These are phyloP conservation scores for Melampsora larici-populina DNA, from an alignment of 1,284 basidiomycete genomes.

Conservation along the genomic window DNA sequence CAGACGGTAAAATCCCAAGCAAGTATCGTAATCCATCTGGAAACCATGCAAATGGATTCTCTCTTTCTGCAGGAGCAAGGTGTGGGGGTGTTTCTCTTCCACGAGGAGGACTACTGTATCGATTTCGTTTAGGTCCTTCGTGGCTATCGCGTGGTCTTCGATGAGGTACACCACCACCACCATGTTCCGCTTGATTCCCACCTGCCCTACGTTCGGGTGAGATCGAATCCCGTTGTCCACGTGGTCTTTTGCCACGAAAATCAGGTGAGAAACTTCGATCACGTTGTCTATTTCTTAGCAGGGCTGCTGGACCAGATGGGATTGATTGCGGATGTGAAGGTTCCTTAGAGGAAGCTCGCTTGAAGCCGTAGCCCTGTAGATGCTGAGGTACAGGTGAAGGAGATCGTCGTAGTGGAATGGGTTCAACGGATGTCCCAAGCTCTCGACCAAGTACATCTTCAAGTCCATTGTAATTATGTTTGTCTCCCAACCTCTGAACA, in stretches of 20 bases:
- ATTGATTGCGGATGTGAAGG: neutral
- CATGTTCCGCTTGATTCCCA: neutral
- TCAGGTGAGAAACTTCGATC: slow-evolving; percentile 42
- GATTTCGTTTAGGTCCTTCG: slow-evolving; percentile 34
- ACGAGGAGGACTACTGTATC: slow-evolving; percentile 23
- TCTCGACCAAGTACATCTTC: slow-evolving; percentile 38
- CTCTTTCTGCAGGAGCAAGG: neutral
- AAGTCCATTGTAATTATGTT: slow-evolving; percentile 32
- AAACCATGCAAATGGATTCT: slow-evolving; percentile 52
- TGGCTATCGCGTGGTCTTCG: slow-evolving; percentile 31
- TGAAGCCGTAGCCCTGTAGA: slow-evolving; percentile 29
- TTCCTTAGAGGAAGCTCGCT: neutral
- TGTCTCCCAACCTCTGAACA: slow-evolving; percentile 30
- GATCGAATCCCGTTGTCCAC: slow-evolving; percentile 7
- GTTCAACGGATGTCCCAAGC: slow-evolving; percentile 37
- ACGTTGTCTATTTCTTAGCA: slow-evolving; percentile 8
- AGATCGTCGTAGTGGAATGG: slow-evolving; percentile 33
- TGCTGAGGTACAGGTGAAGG: slow-evolving; percentile 26
- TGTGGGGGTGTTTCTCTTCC: slow-evolving; percentile 7
- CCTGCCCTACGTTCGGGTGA: slow-evolving; percentile 33
- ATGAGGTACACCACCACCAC: neutral
- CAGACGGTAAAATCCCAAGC: slow-evolving; percentile 69
- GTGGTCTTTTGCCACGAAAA: slow-evolving; percentile 19
- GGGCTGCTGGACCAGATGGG: slow-evolving; percentile 26
- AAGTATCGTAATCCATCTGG: slow-evolving; percentile 76